Evolutionary conservation across 2,329 filamentous ascomycete species (phyloP), one percentile per base, ranked within the genome.

Genomic region (Scedosporium aurantiacum): DNA sequence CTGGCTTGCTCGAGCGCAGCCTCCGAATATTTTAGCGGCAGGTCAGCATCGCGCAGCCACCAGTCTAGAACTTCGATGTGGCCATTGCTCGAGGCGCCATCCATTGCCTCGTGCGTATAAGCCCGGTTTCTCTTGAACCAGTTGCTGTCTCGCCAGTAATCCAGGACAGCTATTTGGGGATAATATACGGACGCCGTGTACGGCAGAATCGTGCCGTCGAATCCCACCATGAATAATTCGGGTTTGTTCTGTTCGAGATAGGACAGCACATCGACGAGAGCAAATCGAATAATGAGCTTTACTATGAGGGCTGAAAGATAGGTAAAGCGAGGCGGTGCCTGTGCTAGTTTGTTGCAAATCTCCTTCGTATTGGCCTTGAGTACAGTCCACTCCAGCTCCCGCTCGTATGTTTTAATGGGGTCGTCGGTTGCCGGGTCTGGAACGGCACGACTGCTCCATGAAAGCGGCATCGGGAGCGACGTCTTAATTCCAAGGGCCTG

Each of bases 231-330:
- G 75, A 95, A 94, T 3, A 97, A 83, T 63, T 95, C 79, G 4
- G 80, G 81, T 10, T 82, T 79, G 67, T 85, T 85, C 54, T 76
- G 74, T 64, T 85, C 83, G 65, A 86, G 75, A 66, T 83, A 91
- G 2, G 83, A 82, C 40, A 97, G 82, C 3, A 96, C 84, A 12
- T 89, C 84, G 16, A 87, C 88, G 66, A 93, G 86, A 50, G 87
- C 89, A 71, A 97, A 97, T 66, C 94, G 91, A 76, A 97, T 91
- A 67, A 96, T 91, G 47, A 96, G 82, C 68, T 92, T 91, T 64
- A 94, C 89, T 43, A 90, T 89, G 1, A 95, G 79, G 2, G 87
- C 87, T 0, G 91, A 94, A 12, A 97, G 79, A 65, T 87, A 79
- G 65, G 78, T 77, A 65, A 90, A 88, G 27, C 84, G 84, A 40